Conservation (phyloP, 2,329 filamentous ascomycete species). For the Sporothrix protearum region DNA sequence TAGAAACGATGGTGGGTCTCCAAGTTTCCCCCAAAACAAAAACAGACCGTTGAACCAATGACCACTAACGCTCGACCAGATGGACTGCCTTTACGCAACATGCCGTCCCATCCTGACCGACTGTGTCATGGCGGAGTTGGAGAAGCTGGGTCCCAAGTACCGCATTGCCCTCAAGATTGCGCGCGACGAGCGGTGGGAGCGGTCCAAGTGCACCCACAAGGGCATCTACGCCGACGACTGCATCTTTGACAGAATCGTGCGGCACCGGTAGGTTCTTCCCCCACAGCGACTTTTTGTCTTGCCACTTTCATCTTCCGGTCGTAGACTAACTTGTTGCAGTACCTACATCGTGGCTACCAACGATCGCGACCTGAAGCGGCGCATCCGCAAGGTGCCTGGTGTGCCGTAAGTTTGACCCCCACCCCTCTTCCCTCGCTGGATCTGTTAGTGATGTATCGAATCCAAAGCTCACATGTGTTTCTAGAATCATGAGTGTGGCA, state of each 20-base stretch:
- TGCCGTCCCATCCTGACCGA: constrained; percentile 83
- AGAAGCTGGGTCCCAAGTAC: constrained; percentile 87
- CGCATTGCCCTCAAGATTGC: constrained; percentile 81
- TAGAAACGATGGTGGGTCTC: constrained; percentile 69
- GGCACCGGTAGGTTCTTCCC: constrained; percentile 50
- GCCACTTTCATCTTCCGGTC: constrained; percentile 34
- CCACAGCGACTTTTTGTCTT: constrained; percentile 38
- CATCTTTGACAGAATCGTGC: constrained; percentile 68
- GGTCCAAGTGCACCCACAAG: constrained; percentile 85
- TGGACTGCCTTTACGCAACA: constrained; percentile 91
- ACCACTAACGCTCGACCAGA: constrained; percentile 52
- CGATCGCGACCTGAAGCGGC: constrained; percentile 75
- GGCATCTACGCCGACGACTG: constrained; percentile 83
- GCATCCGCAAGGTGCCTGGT: constrained; percentile 72
- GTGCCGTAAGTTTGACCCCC: constrained; percentile 52
- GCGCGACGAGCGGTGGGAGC: constrained; percentile 81
- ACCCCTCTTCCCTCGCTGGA: not conserved
- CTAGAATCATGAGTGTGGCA: constrained; percentile 68
- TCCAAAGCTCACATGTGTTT: not conserved
- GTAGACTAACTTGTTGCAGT: constrained; percentile 34
- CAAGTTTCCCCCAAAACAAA: no score
- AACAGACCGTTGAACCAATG: no score
- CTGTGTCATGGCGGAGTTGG: constrained; percentile 73
- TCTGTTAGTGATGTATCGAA: not conserved
- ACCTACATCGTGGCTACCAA: constrained; percentile 45